Evolutionary conservation across 2,329 filamentous ascomycete species (phyloP), one percentile per base, ranked within the genome.

Genomic region (Epichloe uncinata): DNA sequence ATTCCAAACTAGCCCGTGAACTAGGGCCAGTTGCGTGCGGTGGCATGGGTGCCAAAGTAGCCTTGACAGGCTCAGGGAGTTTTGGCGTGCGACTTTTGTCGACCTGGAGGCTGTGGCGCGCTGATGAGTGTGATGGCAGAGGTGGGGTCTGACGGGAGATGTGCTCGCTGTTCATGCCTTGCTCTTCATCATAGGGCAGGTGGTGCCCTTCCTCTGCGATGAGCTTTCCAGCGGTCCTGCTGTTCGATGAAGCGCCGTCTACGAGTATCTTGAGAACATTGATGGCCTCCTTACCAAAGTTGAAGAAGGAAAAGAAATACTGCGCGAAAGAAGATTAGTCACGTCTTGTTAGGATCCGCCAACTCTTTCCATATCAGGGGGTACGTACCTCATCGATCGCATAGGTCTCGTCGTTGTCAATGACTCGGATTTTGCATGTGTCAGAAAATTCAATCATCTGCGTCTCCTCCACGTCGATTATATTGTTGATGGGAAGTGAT

Each of bases 231-330:
- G 55, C 53, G 0, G 60, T 57, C 34, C 57, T 57, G 26, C 45
- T 73, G 65, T 46, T 72, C 66, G 49, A 59, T 3, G 78, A 70
- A 22, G 79, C 76, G 55, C 83, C 80, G 45, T 85, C 82, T 9
- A 89, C 77, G 48, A 94, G 71, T 41, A 80, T 78, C 54, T 80
- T 85, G 47, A 98, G 72, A 2, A 93, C 77, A 46, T 83, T 80
- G 54, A 95, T 79, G 13, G 88, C 91, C 58, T 95, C 87, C 59
- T 85, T 82, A 6, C 89, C 89, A 54, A 83, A 83, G 57, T 80
- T 85, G 64, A 96, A 95, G 67, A 97, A 97, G 0, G 90, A 93
- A 65, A 98, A 97, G 64, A 94, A 97, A 64, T 97, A 96, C 81
- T 90, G 11, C 42, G 8, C n/a, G 3, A 6, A 3, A 44, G 56